Conservation (phyloP, 495 filamentous ascomycete species). For the Sabuloglossum arenarium region DNA sequence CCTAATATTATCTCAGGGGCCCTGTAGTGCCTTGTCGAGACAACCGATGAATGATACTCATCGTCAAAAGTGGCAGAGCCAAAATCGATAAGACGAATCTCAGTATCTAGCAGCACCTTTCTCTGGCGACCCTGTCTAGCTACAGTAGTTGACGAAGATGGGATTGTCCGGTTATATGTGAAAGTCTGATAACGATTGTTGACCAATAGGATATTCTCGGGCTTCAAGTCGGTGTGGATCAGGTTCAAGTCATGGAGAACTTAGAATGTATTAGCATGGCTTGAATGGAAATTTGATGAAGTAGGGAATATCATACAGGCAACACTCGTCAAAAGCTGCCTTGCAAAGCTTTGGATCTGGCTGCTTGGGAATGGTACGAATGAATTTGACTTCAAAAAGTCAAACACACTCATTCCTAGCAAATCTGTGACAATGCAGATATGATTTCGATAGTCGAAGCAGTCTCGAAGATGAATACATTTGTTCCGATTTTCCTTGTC, state of each 20-base stretch:
- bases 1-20: slow-evolving; percentile 96
- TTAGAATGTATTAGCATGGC: slow-evolving; percentile 15
- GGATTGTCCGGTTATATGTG: slow-evolving; percentile 86
- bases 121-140: slow-evolving; percentile 64
- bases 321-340: slow-evolving; percentile 92
- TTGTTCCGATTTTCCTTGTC: slow-evolving; percentile 84
- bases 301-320: slow-evolving; percentile 52
- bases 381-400: slow-evolving; percentile 84
- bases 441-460: slow-evolving; percentile 92
- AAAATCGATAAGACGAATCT: slow-evolving; percentile 95
- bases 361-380: slow-evolving; percentile 98
- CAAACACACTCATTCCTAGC: slow-evolving; percentile 90
- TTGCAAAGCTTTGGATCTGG: slow-evolving; percentile 91
- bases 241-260: slow-evolving; percentile 94
- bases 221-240: slow-evolving; percentile 95
- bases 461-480: slow-evolving; percentile 92
- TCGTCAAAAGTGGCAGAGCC: slow-evolving; percentile 96
- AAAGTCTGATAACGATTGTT: slow-evolving; percentile 85
- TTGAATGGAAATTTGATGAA: neutral
- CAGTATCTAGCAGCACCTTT: slow-evolving; percentile 77
- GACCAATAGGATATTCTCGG: slow-evolving; percentile 92
- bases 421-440: slow-evolving; percentile 98
- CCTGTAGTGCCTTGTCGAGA: slow-evolving; percentile 88
- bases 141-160: slow-evolving; percentile 64
- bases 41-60: slow-evolving; percentile 94